phyloP scores from a whole-genome alignment of 2,329 filamentous ascomycete genomes.

The Plenodomus lindquistii region DNA sequence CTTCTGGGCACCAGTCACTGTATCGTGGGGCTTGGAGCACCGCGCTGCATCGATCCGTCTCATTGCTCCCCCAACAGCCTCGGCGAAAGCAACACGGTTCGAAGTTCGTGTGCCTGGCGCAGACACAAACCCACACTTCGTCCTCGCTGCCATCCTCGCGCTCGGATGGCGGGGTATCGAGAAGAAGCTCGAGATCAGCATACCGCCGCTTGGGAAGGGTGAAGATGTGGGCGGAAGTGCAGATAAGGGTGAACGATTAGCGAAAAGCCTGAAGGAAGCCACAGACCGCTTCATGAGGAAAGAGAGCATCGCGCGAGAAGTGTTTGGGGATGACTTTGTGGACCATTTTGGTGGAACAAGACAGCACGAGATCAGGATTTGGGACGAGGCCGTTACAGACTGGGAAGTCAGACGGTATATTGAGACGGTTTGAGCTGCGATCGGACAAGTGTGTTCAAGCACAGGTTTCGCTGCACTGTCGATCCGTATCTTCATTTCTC shows the following conservation, averaged over 20 bases:
- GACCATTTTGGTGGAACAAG: slow-evolving; percentile 93
- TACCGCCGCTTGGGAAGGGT: slow-evolving; percentile 82
- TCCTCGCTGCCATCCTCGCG: slow-evolving; percentile 82
- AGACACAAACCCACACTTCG: slow-evolving; percentile 86
- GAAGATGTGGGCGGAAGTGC: slow-evolving; percentile 74
- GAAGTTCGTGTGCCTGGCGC: slow-evolving; percentile 94
- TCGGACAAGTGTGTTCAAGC: no score
- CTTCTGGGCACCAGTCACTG: slow-evolving; percentile 97
- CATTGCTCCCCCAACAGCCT: slow-evolving; percentile 84
- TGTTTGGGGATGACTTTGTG: slow-evolving; percentile 93
- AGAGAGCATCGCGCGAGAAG: slow-evolving; percentile 86
- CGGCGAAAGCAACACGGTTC: slow-evolving; percentile 83
- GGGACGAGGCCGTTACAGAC: slow-evolving; percentile 96
- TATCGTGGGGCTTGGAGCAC: slow-evolving; percentile 96
- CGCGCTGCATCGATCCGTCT: slow-evolving; percentile 88
- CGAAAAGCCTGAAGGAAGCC: slow-evolving; percentile 84
- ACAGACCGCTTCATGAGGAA: slow-evolving; percentile 75
- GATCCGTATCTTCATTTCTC: no score
- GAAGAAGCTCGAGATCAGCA: slow-evolving; percentile 82
- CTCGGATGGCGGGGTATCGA: slow-evolving; percentile 90
- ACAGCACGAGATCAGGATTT: slow-evolving; percentile 86
- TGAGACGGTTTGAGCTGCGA: slow-evolving; percentile 44
- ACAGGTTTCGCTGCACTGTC: no score
- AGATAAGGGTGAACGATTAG: slow-evolving; percentile 76
- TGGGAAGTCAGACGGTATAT: slow-evolving; percentile 68